These are phyloP conservation scores for Coniophora puteana DNA, from an alignment of 1,284 basidiomycete genomes.

Conservation along the genomic window DNA sequence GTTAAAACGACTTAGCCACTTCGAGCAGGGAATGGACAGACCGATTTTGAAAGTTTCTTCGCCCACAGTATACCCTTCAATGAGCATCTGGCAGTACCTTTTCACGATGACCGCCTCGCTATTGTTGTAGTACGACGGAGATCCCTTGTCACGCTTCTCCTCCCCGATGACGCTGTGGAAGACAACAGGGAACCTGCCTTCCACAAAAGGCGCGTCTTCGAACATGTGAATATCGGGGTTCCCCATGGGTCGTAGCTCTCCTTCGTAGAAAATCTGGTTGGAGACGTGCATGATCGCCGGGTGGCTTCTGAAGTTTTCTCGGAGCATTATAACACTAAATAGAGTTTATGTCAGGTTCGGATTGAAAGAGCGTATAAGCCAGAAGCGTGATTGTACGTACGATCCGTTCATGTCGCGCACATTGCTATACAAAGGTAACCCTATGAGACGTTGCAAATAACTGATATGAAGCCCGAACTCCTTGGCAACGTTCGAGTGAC, in stretches of 20 bases:
- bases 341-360: no score
- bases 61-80: slow-evolving; percentile 24
- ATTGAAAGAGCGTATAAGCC: not conserved
- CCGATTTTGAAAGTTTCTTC: no score
- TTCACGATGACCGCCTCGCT: slow-evolving; percentile 54
- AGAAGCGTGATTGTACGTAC: slow-evolving; percentile 27
- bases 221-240: slow-evolving; percentile 37
- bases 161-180: slow-evolving; percentile 59
- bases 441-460: slow-evolving; percentile 52
- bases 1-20: no score
- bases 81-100: slow-evolving; percentile 37
- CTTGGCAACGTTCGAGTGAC: slow-evolving; percentile 43
- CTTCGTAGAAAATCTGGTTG: slow-evolving; percentile 52
- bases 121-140: slow-evolving; percentile 66
- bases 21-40: no score
- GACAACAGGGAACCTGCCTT: slow-evolving; percentile 49
- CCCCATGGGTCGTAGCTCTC: slow-evolving; percentile 46
- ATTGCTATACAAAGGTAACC: slow-evolving; percentile 37
- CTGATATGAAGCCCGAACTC: slow-evolving; percentile 43
- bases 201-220: slow-evolving; percentile 38
- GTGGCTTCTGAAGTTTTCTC: slow-evolving; percentile 61
- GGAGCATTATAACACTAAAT: slow-evolving; percentile 57
- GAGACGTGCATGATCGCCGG: slow-evolving; percentile 50
- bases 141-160: slow-evolving; percentile 56
- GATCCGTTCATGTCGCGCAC: slow-evolving; percentile 26